A percentile compares a stretch with the other conserved stretches of the same genome.
phyloP scores from a whole-genome alignment of 1,284 basidiomycete genomes.

The Neonothopanus nambi region DNA sequence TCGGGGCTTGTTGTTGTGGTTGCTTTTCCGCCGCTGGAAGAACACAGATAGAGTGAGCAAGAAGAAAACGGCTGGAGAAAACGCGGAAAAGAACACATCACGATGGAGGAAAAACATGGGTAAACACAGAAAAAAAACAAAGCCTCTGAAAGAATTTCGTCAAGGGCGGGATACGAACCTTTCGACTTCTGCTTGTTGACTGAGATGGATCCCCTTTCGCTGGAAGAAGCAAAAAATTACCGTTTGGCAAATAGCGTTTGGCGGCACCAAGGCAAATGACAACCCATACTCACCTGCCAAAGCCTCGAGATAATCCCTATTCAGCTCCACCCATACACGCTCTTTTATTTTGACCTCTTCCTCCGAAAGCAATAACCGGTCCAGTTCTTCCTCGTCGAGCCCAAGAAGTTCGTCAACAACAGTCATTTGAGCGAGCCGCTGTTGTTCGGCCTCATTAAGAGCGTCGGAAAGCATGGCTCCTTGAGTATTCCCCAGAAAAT shows the following conservation, averaged over 20 bases:
- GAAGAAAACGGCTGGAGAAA: background rate
- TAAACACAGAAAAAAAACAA: slow-evolving; percentile 11
- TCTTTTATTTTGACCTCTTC: slow-evolving; percentile 91
- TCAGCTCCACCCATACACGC: slow-evolving; percentile 95
- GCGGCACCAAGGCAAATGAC: background rate
- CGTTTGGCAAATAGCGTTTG: slow-evolving; percentile 42
- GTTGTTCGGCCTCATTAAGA: slow-evolving; percentile 63
- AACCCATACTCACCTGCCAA: slow-evolving; percentile 66
- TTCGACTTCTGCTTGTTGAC: slow-evolving; percentile 62
- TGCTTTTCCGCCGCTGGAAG: slow-evolving; percentile 64
- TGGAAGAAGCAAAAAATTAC: slow-evolving; percentile 40
- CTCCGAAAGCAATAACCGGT: slow-evolving; percentile 80
- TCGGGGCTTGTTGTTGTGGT: slow-evolving; percentile 61
- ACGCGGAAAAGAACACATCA: background rate
- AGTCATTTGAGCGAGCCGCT: slow-evolving; percentile 50
- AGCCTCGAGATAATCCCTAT: slow-evolving; percentile 90
- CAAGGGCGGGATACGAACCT: slow-evolving; percentile 60
- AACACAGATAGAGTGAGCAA: background rate
- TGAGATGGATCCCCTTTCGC: slow-evolving; percentile 69
- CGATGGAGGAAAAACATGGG: background rate
- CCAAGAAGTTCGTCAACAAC: slow-evolving; percentile 70
- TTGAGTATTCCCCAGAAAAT: slow-evolving; percentile 59
- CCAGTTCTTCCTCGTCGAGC: slow-evolving; percentile 92
- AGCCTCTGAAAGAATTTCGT: slow-evolving; percentile 25
- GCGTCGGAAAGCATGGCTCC: slow-evolving; percentile 56